Percentiles rank a stretch among this genome's conserved stretches.
Conservation (phyloP, 2,329 filamentous ascomycete species). For the Phialophora tarda region DNA sequence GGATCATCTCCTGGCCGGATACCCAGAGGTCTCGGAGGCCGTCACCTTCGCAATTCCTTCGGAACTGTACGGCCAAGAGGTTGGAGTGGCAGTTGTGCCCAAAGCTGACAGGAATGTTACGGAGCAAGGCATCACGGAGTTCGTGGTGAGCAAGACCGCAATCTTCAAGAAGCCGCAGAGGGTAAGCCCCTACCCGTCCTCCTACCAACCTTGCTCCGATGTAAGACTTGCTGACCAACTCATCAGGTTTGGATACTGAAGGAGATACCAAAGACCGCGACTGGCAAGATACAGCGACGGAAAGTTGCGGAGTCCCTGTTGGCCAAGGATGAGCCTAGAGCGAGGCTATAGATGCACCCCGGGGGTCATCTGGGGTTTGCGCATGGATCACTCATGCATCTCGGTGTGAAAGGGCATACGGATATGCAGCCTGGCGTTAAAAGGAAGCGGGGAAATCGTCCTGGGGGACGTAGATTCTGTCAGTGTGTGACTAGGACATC, state of each 20-base stretch:
- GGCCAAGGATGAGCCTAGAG: conserved; percentile 65
- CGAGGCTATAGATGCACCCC: conserved; percentile 55
- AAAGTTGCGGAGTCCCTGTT: conserved; percentile 87
- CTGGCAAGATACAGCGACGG: conserved; percentile 83
- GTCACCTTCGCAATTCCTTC: conserved; percentile 84
- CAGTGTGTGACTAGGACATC: conserved; percentile 7
- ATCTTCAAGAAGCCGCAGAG: conserved; percentile 88
- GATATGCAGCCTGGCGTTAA: conserved; percentile 16
- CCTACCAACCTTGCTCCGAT: not conserved
- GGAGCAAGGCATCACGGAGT: conserved; percentile 68
- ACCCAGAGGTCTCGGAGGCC: conserved; percentile 75
- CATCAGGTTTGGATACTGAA: conserved; percentile 73
- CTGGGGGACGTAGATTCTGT: not conserved
- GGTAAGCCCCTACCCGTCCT: conserved; percentile 53
- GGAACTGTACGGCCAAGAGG: conserved; percentile 81
- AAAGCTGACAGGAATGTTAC: conserved; percentile 66
- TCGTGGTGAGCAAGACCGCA: conserved; percentile 71
- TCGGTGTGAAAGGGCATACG: conserved; percentile 11
- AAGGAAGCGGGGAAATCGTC: conserved; percentile 8
- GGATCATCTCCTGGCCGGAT: conserved; percentile 77
- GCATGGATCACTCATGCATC: conserved; percentile 10
- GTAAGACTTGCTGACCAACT: conserved; percentile 2
- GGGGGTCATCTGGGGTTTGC: conserved; percentile 2
- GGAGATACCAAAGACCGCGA: conserved; percentile 89
- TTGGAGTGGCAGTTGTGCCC: conserved; percentile 76